These are phyloP conservation scores for Deinandra increscens DNA, from an alignment of 129 eudicot genomes.

Conservation along the genomic window DNA sequence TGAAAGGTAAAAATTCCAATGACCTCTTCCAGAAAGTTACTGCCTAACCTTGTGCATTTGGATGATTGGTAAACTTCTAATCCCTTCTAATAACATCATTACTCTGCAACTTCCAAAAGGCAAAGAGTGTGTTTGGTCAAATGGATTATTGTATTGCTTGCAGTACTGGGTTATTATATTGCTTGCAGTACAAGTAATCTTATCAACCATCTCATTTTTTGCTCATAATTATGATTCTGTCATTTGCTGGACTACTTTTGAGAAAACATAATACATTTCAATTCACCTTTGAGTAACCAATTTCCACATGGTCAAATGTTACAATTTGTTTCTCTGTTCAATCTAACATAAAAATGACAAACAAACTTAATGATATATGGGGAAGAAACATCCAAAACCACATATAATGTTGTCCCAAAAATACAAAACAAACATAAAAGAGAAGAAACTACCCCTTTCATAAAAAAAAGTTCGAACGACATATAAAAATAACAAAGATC, in stretches of 20 bases:
- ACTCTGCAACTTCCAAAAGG: constrained; percentile 7
- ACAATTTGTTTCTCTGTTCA: background rate
- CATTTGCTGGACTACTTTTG: background rate
- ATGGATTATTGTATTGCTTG: too few species aligned
- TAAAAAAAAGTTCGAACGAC: background rate
- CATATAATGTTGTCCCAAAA: background rate
- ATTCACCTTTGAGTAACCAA: background rate
- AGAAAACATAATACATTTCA: background rate
- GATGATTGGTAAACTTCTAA: background rate
- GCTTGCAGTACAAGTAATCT: background rate
- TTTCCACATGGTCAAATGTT: background rate
- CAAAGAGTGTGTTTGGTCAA: constrained; percentile 13
- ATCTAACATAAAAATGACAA: background rate
- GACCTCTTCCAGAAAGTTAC: constrained; percentile 17
- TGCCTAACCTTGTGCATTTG: constrained; percentile 26
- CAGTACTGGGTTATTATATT: too few species aligned
- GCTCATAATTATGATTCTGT: background rate
- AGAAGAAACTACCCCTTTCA: background rate
- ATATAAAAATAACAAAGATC: background rate
- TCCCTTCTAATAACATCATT: background rate
- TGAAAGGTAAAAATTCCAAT: constrained; percentile 14
- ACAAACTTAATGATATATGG: background rate
- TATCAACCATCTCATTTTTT: background rate
- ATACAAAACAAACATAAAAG: constrained; percentile 1
- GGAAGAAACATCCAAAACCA: background rate